Evolutionary conservation across 2,329 filamentous ascomycete genomes (phyloP), one percentile per base, ranked within the genome.

Genomic region (Fusarium subtropicale): DNA sequence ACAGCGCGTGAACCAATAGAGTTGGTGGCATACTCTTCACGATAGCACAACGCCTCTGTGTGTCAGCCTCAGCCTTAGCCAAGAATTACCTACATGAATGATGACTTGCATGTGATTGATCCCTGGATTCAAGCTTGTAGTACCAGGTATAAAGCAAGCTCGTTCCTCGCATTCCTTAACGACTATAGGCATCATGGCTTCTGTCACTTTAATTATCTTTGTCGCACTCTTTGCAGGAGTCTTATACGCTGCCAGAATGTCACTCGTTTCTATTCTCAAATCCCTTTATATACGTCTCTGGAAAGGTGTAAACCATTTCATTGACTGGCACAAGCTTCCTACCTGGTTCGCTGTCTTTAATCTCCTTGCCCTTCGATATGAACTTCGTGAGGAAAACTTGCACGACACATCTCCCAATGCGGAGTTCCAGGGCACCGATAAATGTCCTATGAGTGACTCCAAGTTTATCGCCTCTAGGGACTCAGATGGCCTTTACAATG

Each of bases 321-420:
- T 68, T 13, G 22, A 64, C 8, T 68, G 64, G 64, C 64, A 68
- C 13, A 68, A 47, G 0, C 64, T 68, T 1, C 59, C 64, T 2
- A 64, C 64, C 1, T 68, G 64, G 64, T 36, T 68, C 1, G 64
- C 58, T 1, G 53, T 68, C 12, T 65, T 68, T 13, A 68, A 68
- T 9, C 52, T 68, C 1, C 64, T 68, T 7, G 64, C 64, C 13
- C 48, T 68, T 26, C 64, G 64, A 4, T 68, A 68, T 34, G 64
- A 68, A 10, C 64, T 68, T 9, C 64, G 59, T 0, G 59, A 68
- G 3, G 54, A 68, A 22, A 68, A 68, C 7, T 10, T 68, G 8
- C 11, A 68, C 8, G 64, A 68, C n/a, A 68, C 64, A 3, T 68
- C 56, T 26, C 59, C 64, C 2, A 30, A 46, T 18, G 52, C 48